These are phyloP conservation scores for Fusarium mundagurra DNA, from an alignment of 2,329 filamentous ascomycete genomes.

Conservation along the genomic window DNA sequence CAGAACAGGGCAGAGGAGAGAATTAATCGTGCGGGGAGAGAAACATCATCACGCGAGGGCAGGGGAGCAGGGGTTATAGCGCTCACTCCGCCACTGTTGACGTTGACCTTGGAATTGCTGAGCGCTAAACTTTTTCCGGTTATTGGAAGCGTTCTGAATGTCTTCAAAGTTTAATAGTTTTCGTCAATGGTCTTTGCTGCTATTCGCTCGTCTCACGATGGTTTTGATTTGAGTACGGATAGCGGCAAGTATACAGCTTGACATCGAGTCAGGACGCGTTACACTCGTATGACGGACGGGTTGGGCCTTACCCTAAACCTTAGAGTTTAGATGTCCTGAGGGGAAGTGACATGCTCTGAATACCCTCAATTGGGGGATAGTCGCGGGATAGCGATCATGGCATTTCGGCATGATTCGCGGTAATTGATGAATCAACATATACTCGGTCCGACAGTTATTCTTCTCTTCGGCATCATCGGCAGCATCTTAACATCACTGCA, in stretches of 20 bases:
- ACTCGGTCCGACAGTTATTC: background rate
- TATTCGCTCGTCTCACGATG: background rate
- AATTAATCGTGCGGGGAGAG: constrained; percentile 9
- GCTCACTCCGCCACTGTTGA: constrained; percentile 14
- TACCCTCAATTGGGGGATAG: background rate
- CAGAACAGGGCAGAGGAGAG: background rate
- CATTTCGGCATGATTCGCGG: background rate
- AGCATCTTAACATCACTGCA: background rate
- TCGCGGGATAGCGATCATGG: background rate
- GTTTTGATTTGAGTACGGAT: background rate
- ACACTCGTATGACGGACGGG: background rate
- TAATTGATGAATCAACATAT: background rate
- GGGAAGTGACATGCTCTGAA: background rate
- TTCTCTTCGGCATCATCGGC: background rate
- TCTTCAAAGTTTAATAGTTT: background rate
- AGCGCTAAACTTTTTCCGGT: background rate
- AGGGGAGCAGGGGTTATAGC: background rate
- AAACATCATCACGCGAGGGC: background rate
- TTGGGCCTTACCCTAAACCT: background rate
- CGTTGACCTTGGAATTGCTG: background rate
- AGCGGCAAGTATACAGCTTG: background rate
- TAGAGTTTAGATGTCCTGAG: background rate
- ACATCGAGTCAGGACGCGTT: background rate
- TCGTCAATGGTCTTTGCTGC: background rate
- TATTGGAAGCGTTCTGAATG: background rate